phyloP scores from a whole-genome alignment of 139 green algal genomes.

The Micromonas commoda region DNA sequence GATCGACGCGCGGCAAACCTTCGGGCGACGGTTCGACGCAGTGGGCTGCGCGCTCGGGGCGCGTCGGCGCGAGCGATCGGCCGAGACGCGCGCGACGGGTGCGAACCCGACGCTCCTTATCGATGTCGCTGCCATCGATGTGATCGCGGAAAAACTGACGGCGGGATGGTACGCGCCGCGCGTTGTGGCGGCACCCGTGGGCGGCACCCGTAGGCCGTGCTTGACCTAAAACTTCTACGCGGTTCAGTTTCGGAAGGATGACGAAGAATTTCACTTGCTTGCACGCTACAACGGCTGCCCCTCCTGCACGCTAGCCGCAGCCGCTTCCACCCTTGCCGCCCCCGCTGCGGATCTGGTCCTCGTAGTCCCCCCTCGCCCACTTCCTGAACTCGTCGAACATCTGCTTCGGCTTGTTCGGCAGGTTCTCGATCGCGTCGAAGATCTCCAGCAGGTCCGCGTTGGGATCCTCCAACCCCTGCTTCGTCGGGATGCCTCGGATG shows the following conservation, averaged over 20 bases:
- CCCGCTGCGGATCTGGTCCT: background rate
- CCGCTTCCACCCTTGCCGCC: background rate
- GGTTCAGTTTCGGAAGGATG: no score
- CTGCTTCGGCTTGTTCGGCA: constrained; percentile 47
- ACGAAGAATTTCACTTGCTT: no score
- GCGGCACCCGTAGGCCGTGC: no score
- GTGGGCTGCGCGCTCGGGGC: no score
- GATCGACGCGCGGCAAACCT: no score
- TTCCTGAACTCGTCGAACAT: constrained; percentile 22
- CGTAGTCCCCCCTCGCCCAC: constrained; percentile 18
- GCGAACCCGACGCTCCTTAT: background rate
- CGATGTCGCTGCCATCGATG: no score
- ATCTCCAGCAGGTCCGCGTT: constrained; percentile 90
- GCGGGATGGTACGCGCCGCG: background rate
- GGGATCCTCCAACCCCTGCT: constrained; percentile 76
- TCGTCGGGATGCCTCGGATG: constrained; percentile 93
- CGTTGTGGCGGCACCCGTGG: no score
- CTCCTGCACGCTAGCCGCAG: constrained; percentile 1
- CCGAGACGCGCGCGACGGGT: background rate
- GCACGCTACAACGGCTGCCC: background rate
- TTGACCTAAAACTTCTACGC: no score
- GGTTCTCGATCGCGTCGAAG: constrained; percentile 76
- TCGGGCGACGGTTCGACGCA: no score
- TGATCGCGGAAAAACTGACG: no score
- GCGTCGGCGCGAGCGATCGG: no score